These are phyloP conservation scores for Paspalum vaginatum DNA, from an alignment of 176 grass and related monocot genomes.

Conservation along the genomic window DNA sequence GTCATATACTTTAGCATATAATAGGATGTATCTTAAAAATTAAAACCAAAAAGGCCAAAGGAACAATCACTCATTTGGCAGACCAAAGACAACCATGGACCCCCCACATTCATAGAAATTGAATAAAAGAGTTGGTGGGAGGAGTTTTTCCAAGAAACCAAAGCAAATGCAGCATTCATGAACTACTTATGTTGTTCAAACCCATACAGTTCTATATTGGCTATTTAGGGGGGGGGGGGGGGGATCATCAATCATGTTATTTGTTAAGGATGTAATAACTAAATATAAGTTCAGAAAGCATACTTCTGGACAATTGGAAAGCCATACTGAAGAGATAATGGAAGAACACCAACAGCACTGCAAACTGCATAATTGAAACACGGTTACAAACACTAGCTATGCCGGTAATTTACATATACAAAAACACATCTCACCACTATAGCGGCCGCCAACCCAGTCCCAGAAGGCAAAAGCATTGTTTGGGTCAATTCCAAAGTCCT, in stretches of 20 bases:
- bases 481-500: constrained; percentile 92
- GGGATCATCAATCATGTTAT: not conserved
- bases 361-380: constrained; percentile 68
- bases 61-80: not conserved
- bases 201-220: too few relatives aligned
- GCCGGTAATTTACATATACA: not conserved
- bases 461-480: constrained; percentile 97
- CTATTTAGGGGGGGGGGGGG: not conserved
- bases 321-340: constrained; percentile 96
- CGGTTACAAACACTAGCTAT: constrained; percentile 36
- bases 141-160: not conserved
- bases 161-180: not conserved
- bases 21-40: not conserved
- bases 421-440: constrained; percentile 77
- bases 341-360: constrained; percentile 96
- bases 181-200: not conserved
- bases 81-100: not conserved
- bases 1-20: not conserved
- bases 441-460: constrained; percentile 99
- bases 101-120: not conserved
- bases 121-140: not conserved
- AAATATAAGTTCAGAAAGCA: constrained; percentile 46
- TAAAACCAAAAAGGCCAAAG: not conserved
- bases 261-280: constrained; percentile 23
- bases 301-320: constrained; percentile 96